A percentile compares a stretch with the other conserved stretches of the same genome.
Evolutionary conservation across 148 eudicot genomes (phyloP).

Genomic region (Rhododendron vialii): DNA sequence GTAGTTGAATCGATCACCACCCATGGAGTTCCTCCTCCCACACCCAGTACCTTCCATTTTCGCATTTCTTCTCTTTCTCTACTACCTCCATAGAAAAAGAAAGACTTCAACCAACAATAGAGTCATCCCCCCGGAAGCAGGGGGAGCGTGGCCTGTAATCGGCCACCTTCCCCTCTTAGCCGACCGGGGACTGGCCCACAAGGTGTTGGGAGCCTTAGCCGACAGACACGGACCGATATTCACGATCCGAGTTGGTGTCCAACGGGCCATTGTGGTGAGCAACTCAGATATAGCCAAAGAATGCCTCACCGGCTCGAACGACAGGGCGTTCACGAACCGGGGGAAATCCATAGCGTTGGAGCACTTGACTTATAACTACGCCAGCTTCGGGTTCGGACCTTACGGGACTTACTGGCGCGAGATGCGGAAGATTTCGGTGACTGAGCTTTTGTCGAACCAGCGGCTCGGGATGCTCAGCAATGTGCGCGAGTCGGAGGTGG

Average conservation of each 20-base stretch:
- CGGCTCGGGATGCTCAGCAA: neutral
- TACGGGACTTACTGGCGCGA: neutral
- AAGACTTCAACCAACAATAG: neutral
- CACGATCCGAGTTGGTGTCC: neutral
- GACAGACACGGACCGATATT: conserved; percentile 2
- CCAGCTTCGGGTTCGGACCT: neutral
- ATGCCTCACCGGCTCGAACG: neutral
- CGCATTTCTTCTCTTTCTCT: neutral
- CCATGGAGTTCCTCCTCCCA: conserved; percentile 3
- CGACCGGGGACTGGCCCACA: neutral
- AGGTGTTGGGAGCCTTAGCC: neutral
- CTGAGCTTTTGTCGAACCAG: neutral
- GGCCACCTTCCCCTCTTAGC: conserved; percentile 2
- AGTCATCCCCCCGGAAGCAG: neutral
- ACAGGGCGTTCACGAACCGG: neutral
- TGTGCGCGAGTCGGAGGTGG: neutral
- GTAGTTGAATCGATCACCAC: neutral
- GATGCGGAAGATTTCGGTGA: neutral
- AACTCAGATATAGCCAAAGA: neutral
- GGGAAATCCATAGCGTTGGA: neutral
- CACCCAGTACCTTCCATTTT: neutral
- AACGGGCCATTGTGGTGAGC: neutral
- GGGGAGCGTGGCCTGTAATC: conserved; percentile 6
- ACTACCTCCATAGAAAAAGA: neutral
- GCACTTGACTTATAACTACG: neutral